A percentile compares a stretch with the other conserved stretches of the same genome.
Evolutionary conservation across 2,329 filamentous ascomycete genomes (phyloP).

Genomic region (Diaporthe ampelina): DNA sequence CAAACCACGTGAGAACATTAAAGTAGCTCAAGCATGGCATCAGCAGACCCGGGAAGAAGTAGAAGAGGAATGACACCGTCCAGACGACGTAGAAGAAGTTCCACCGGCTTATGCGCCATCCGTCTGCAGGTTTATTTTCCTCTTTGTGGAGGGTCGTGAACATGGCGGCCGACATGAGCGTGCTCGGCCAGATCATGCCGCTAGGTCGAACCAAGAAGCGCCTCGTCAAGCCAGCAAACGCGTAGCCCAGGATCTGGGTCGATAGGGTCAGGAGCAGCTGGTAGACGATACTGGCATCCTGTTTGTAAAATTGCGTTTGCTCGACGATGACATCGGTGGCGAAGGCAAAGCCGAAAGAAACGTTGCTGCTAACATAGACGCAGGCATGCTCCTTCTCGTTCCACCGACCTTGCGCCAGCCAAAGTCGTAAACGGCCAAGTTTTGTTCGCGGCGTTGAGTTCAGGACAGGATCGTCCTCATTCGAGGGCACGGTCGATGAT

Average conservation of each 20-base stretch:
- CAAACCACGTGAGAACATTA: slow-evolving; percentile 90
- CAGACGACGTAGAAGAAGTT: slow-evolving; percentile 86
- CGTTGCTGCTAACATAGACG: slow-evolving; percentile 91
- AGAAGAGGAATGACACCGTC: slow-evolving; percentile 80
- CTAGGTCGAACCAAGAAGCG: slow-evolving; percentile 87
- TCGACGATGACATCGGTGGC: slow-evolving; percentile 92
- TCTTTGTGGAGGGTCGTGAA: slow-evolving; percentile 89
- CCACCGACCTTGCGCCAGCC: slow-evolving; percentile 85
- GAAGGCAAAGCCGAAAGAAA: slow-evolving; percentile 91
- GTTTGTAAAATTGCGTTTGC: slow-evolving; percentile 90
- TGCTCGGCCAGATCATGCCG: slow-evolving; percentile 93
- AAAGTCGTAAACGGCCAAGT: slow-evolving; percentile 70
- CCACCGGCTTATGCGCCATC: slow-evolving; percentile 86
- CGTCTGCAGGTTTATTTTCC: slow-evolving; percentile 84
- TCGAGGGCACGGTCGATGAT: slow-evolving; percentile 36
- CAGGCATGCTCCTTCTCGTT: slow-evolving; percentile 92
- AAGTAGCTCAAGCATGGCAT: slow-evolving; percentile 91
- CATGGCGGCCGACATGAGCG: slow-evolving; percentile 90
- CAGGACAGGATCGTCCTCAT: slow-evolving; percentile 36
- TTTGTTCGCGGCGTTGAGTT: slow-evolving; percentile 42
- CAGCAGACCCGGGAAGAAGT: slow-evolving; percentile 86
- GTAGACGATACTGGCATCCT: slow-evolving; percentile 81
- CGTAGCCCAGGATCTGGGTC: slow-evolving; percentile 88
- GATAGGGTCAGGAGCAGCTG: slow-evolving; percentile 87
- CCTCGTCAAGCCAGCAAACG: slow-evolving; percentile 85